These are phyloP conservation scores for Boletus vermiculosoides DNA, from an alignment of 768 basidiomycete species.

Conservation along the genomic window DNA sequence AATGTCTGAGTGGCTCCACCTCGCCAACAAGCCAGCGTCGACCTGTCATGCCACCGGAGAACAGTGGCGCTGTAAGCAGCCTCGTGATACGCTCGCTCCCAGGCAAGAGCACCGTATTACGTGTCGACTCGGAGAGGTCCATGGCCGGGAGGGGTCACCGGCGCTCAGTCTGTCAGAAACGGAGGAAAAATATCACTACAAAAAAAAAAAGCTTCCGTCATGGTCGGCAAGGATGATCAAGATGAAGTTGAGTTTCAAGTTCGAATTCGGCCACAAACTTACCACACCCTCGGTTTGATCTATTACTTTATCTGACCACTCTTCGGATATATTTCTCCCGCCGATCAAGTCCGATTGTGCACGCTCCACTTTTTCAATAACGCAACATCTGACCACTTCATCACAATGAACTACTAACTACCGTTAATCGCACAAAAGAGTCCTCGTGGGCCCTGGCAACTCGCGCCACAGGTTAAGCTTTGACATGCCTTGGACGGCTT, in stretches of 20 bases:
- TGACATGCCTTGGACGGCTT: neutral
- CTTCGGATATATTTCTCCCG: slow-evolving; percentile 30
- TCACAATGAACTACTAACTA: slow-evolving; percentile 18
- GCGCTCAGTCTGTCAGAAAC: slow-evolving; percentile 23
- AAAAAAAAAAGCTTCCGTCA: slow-evolving; percentile 28
- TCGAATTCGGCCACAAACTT: slow-evolving; percentile 29
- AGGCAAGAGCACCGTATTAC: slow-evolving; percentile 20
- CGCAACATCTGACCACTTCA: slow-evolving; percentile 1
- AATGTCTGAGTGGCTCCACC: neutral
- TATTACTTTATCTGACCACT: slow-evolving; percentile 30
- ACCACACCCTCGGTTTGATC: slow-evolving; percentile 28
- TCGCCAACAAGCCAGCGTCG: neutral
- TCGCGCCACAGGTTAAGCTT: neutral
- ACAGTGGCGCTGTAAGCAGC: slow-evolving; percentile 4
- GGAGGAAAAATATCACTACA: slow-evolving; percentile 23
- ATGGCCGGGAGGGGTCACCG: slow-evolving; percentile 4
- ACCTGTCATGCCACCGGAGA: neutral
- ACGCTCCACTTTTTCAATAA: slow-evolving; percentile 10
- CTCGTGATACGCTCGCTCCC: slow-evolving; percentile 1
- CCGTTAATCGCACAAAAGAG: slow-evolving; percentile 8
- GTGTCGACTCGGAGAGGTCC: slow-evolving; percentile 10
- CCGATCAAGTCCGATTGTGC: slow-evolving; percentile 36
- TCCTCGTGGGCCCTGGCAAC: neutral
- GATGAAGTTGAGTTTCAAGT: slow-evolving; percentile 35
- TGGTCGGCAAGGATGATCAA: slow-evolving; percentile 32